Evolutionary conservation across 176 grass and related monocot species (phyloP).

Genomic region (Secale cereale): DNA sequence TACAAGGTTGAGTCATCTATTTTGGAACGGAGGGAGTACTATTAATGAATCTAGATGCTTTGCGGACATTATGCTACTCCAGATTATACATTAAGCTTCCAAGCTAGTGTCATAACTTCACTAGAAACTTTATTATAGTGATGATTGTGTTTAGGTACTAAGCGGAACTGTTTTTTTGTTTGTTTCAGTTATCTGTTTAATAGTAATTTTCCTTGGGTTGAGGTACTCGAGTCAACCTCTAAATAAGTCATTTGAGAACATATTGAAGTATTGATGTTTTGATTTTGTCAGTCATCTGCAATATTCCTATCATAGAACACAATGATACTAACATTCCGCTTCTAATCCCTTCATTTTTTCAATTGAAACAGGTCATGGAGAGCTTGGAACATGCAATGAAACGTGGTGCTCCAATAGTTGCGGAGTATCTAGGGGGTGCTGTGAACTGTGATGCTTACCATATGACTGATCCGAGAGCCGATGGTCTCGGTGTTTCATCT

Average conservation of each 20-base stretch:
- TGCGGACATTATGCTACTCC: background rate
- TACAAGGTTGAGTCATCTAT: too few relatives aligned
- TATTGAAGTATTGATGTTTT: background rate
- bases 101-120: background rate
- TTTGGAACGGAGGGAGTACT: too few relatives aligned
- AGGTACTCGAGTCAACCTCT: background rate
- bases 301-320: background rate
- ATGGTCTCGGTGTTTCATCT: slow-evolving; percentile 96
- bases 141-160: background rate
- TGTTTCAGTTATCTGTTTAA: background rate
- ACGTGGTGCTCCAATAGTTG: slow-evolving; percentile 81
- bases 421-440: slow-evolving; percentile 92
- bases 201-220: background rate
- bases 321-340: background rate
- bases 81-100: background rate
- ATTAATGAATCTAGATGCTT: background rate
- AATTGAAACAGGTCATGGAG: slow-evolving; percentile 80
- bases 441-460: slow-evolving; percentile 99
- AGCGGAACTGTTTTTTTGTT: background rate
- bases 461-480: slow-evolving; percentile 96
- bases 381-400: slow-evolving; percentile 98
- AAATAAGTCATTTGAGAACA: background rate
- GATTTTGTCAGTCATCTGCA: background rate
- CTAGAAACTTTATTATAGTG: background rate
- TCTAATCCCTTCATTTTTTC: background rate